phyloP scores from a whole-genome alignment of 1,139 yeast species.

The Sugiyamaella japonica region DNA sequence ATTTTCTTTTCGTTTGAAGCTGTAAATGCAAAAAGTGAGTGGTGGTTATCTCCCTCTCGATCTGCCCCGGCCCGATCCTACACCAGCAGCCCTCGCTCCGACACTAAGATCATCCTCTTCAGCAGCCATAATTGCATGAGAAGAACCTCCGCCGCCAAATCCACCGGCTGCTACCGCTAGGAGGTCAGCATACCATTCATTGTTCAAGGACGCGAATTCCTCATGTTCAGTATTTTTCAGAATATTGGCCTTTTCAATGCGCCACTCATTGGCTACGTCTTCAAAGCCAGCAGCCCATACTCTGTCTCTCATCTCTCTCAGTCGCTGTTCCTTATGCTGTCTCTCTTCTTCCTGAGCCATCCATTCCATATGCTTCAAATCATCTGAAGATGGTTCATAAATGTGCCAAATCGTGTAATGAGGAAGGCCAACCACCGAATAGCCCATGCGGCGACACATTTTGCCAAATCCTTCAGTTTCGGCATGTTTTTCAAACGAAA shows the following conservation, averaged over 20 bases:
- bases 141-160: conserved; percentile 7
- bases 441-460: conserved; percentile 78
- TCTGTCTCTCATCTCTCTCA: conserved; percentile 67
- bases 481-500: conserved; percentile 86
- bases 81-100: conserved; percentile 19
- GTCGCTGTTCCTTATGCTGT: conserved; percentile 63
- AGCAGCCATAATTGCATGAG: conserved; percentile 14
- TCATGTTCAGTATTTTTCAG: conserved; percentile 69
- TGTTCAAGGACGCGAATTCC: conserved; percentile 20
- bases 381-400: conserved; percentile 85
- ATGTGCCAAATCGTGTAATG: conserved; percentile 93
- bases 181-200: conserved; percentile 30
- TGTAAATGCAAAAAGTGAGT: neutral
- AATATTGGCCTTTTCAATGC: conserved; percentile 60
- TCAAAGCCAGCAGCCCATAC: conserved; percentile 77
- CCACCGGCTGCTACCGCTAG: conserved; percentile 9
- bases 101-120: conserved; percentile 17
- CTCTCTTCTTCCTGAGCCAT: conserved; percentile 90
- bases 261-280: conserved; percentile 71
- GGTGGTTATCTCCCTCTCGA: neutral
- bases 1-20: neutral
- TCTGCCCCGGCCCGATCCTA: conserved; percentile 11
- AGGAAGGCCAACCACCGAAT: conserved; percentile 77
- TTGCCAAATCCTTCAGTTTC: conserved; percentile 95
- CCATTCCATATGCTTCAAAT: conserved; percentile 93